A percentile compares a stretch with the other conserved stretches of the same genome.
Conservation (phyloP, 371 early-diverging fungal genomes). For the Paraphysoderma sedebokerense region DNA sequence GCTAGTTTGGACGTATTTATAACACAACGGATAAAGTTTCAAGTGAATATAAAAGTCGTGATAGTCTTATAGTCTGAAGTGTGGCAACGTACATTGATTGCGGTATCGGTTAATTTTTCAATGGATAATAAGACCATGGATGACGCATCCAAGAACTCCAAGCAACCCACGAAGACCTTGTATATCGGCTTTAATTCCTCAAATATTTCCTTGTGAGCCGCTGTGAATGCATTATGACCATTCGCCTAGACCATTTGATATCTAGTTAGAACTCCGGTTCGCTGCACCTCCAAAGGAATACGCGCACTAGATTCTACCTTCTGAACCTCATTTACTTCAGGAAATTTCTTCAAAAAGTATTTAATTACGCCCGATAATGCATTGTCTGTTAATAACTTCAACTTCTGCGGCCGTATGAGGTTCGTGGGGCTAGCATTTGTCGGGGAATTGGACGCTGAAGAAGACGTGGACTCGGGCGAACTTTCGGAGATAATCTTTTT, state of each 20-base stretch:
- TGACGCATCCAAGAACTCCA: background rate
- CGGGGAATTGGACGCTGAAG: too few relatives aligned
- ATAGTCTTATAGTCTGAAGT: too few relatives aligned
- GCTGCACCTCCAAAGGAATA: background rate
- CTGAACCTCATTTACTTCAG: background rate
- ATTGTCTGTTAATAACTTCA: background rate
- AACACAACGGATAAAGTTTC: too few relatives aligned
- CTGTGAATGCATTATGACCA: background rate
- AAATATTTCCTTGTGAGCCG: background rate
- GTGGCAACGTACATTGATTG: too few relatives aligned
- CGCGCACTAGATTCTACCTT: background rate
- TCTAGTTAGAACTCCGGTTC: background rate
- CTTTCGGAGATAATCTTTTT: too few relatives aligned
- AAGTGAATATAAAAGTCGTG: too few relatives aligned
- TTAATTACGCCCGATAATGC: background rate
- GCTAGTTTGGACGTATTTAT: background rate
- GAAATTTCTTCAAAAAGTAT: background rate
- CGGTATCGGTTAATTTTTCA: too few relatives aligned
- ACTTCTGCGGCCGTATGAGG: background rate
- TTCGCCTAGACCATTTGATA: background rate
- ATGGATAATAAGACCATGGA: too few relatives aligned
- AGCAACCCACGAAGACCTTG: background rate
- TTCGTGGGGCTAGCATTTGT: too few relatives aligned
- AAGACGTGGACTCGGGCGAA: too few relatives aligned
- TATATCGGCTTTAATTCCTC: background rate